Base-by-base conservation (phyloP, 1,284 basidiomycete genomes). In the Grifola frondosa region DNA sequence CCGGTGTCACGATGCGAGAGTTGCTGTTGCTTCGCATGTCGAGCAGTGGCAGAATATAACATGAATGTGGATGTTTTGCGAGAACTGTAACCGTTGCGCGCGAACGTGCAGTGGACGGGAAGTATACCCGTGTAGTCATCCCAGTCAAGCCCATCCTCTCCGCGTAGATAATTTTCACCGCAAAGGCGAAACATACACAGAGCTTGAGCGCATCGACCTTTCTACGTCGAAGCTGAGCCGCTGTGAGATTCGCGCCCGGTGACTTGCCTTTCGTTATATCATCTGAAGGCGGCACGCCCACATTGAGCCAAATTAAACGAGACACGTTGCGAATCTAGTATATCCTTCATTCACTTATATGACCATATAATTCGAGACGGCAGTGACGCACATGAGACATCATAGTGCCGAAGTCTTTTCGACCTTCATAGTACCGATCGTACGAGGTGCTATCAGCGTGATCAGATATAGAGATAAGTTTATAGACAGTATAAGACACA, bases 381-480 rank as follows among this genome's bases (percentile, higher is more conserved):
- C 13, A 22, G 37, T 22, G 66, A 50, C 78, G 61, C 49, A 81
- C 76, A 51, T 81, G 79, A 20, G 84, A 73, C 11, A 73, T 77
- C 50, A 90, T 60, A 6, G 74, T 59, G 0, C 78, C 77, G 64
- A 93, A 95, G 41, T 85, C 80, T 64, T 90, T 94, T 49, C 91
- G 77, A 30, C 91, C 93, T 68, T 94, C 87, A 73, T 83, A 88
- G 59, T 81, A 88, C 30, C 86, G 80, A 56, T 90, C 88, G 53
- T 90, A 89, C 9, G 84, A 89, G 19, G 84, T 85, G 15, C 85
- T 88, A 52, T 20, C 37, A 35, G 5, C 1, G 17, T 32, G 19
- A 17, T 32, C 16, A 32, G 13, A 34, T 5, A 31, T 15, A 32
- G 29, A 17, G 10, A 33, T 32, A 10, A 34, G 33, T 28, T 8